These are phyloP conservation scores for Misopates orontium DNA, from an alignment of 257 asterid genomes.

Conservation along the genomic window DNA sequence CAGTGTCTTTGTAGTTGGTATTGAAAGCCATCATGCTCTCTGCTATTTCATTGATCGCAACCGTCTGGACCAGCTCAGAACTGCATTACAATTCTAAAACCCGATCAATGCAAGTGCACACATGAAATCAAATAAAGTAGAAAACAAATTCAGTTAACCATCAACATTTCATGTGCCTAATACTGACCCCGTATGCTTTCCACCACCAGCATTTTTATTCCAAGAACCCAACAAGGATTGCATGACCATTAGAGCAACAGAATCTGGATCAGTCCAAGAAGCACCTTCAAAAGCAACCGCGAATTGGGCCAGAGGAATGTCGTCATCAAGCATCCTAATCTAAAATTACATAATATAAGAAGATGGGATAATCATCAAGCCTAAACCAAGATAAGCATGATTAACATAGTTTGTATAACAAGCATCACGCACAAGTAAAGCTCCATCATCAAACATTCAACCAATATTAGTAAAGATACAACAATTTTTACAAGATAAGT, in stretches of 20 bases:
- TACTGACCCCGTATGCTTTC: slow-evolving; percentile 86
- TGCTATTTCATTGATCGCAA: slow-evolving; percentile 73
- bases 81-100: slow-evolving; percentile 42
- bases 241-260: slow-evolving; percentile 85
- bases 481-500: slow-evolving; percentile 6
- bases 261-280: slow-evolving; percentile 85
- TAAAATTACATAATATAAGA: slow-evolving; percentile 29
- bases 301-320: slow-evolving; percentile 73
- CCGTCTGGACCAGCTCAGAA: slow-evolving; percentile 69
- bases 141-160: not conserved
- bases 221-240: slow-evolving; percentile 84
- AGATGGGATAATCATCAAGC: slow-evolving; percentile 22
- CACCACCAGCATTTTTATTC: slow-evolving; percentile 72
- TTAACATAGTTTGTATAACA: too few relatives aligned
- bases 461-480: slow-evolving; percentile 19
- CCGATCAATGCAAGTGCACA: slow-evolving; percentile 21
- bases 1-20: slow-evolving; percentile 87
- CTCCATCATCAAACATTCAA: too few relatives aligned
- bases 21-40: slow-evolving; percentile 93
- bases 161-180: not conserved
- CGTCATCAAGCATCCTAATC: slow-evolving; percentile 84
- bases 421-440: too few relatives aligned
- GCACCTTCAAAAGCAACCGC: slow-evolving; percentile 94
- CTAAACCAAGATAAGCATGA: slow-evolving; percentile 23
- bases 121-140: slow-evolving; percentile 4